Evolutionary conservation across 768 basidiomycete species (phyloP), one percentile per base, ranked within the genome.

Genomic region (Kwoniella sp.): DNA sequence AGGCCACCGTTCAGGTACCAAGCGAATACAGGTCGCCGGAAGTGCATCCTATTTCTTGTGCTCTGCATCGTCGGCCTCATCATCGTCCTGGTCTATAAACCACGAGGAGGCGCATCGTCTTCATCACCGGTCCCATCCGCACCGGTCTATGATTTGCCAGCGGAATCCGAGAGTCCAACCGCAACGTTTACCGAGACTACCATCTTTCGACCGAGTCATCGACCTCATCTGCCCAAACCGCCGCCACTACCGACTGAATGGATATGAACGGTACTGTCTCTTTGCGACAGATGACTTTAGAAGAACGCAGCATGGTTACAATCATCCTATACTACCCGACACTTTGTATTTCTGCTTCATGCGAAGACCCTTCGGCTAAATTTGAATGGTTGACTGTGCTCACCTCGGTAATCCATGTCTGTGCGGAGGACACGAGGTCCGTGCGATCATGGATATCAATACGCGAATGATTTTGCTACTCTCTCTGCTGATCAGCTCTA

Each of bases 81-180:
- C 65, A 65, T 96, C 57, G 82, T 91, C 42, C 80, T 99, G 66
- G 86, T 96, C 52, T 89, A 93, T 79, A 96, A 95, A 77, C 90
- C 92, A 37, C 84, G 83, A 20, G 19, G 28, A 22, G 38, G 45
- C 15, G 29, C 53, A 20, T 36, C 55, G 8, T 42, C 56, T 23
- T 17, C 37, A 17, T 41, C 42, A 20, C 28, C 47, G 17, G 39
- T 45, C 3, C 31, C 46, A 40, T 58, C 60, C 5, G 29, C 29
- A 3, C 46, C 52, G 27, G 14, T 11, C n/a, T 28, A 29, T 5
- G 17, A 15, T 19, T 38, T 50, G 34, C 6, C 29, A 36, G 17
- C 46, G 27, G 28, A 25, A 39, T 48, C 32, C 15, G 19, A n/a
- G 11, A 31, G 41, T 32, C 37, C 56, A 12, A 29, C 50, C 33